Evolutionary conservation across 257 asterid species (phyloP).

Genomic region (Solanum bukasovii): DNA sequence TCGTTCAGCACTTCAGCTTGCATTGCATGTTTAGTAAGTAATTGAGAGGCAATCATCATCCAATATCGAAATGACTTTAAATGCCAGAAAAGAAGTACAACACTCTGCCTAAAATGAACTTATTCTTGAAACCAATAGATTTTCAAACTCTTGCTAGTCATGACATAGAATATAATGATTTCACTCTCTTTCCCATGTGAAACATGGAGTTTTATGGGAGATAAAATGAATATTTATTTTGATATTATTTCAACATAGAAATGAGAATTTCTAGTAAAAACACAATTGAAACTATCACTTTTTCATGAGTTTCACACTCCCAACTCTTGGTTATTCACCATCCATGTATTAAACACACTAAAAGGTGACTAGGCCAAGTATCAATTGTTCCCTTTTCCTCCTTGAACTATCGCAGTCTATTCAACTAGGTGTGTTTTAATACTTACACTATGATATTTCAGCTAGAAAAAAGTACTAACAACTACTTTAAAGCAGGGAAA

Average conservation of each 20-base stretch:
- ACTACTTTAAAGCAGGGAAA: neutral
- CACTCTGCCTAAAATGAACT: neutral
- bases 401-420: neutral
- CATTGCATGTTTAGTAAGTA: neutral
- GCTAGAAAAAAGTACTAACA: neutral
- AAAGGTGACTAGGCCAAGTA: too few species aligned
- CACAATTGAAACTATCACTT: neutral
- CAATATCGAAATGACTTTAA: neutral
- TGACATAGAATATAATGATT: neutral
- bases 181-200: neutral
- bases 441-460: neutral
- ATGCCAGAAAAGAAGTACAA: neutral
- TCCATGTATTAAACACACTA: neutral
- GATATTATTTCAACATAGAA: neutral
- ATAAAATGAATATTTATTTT: neutral
- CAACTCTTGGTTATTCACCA: neutral
- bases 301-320: neutral
- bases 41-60: neutral
- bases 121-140: neutral
- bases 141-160: neutral
- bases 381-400: neutral
- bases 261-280: neutral
- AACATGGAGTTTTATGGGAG: neutral
- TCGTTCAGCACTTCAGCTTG: neutral
- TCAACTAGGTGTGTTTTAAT: neutral